phyloP scores from a whole-genome alignment of 345 rosid genomes.

The sweet orange (Citrus sinensis) region DNA sequence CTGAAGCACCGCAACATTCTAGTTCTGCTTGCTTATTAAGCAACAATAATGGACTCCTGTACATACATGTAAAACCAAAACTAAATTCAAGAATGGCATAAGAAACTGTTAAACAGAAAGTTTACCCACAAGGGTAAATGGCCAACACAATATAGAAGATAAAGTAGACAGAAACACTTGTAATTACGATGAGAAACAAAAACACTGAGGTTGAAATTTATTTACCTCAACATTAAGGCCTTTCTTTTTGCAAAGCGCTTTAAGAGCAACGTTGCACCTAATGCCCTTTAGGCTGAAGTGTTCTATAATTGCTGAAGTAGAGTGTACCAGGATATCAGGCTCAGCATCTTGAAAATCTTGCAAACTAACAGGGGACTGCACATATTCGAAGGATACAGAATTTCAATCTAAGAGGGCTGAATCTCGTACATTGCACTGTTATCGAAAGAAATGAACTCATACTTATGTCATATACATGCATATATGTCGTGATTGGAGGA shows the following conservation, averaged over 20 bases:
- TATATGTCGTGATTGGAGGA: background rate
- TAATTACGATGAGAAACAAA: background rate
- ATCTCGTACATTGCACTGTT: background rate
- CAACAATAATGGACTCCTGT: background rate
- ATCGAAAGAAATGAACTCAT: background rate
- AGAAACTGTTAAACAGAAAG: background rate
- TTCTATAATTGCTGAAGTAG: constrained; percentile 60
- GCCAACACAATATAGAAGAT: background rate
- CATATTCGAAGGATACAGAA: constrained; percentile 22
- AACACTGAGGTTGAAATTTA: background rate
- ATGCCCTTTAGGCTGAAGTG: constrained; percentile 63
- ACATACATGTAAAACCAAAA: background rate
- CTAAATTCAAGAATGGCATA: background rate
- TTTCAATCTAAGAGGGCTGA: background rate
- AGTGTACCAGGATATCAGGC: constrained; percentile 74
- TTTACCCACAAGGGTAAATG: background rate
- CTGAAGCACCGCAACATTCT: background rate
- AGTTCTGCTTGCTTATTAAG: background rate
- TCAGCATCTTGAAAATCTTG: constrained; percentile 93
- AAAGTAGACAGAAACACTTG: background rate
- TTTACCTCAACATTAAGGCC: constrained; percentile 78
- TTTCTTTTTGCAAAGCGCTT: constrained; percentile 89
- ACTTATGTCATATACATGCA: background rate
- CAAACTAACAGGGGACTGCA: constrained; percentile 62
- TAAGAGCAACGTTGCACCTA: constrained; percentile 56